Percentiles rank a stretch among this genome's conserved stretches.
Evolutionary conservation across 306 rosid genomes (phyloP).

Genomic region (Senna tora): DNA sequence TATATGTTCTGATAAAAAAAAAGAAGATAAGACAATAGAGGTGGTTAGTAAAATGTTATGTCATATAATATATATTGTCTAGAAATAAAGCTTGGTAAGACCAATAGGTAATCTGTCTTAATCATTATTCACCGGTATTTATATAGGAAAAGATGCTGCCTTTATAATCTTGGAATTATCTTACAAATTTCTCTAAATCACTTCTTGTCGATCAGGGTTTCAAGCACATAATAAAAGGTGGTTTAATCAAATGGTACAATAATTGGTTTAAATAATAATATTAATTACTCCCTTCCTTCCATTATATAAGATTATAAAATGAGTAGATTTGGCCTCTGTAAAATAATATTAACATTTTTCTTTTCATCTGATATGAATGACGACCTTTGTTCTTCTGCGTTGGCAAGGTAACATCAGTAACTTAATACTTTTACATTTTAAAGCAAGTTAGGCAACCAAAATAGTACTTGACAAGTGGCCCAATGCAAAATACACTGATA

Average conservation of each 20-base stretch:
- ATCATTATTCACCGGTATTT: conserved; percentile 4
- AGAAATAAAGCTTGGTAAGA: conserved; percentile 3
- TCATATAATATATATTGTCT: conserved; percentile 5
- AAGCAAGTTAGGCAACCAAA: no score
- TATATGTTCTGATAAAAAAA: neutral
- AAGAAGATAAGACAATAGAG: neutral
- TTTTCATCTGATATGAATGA: neutral
- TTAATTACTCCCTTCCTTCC: neutral
- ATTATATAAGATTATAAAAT: neutral
- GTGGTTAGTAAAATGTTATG: conserved; percentile 23
- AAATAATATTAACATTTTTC: neutral
- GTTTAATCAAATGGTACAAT: conserved; percentile 20
- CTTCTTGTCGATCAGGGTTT: conserved; percentile 16
- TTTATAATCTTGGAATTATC: conserved; percentile 21
- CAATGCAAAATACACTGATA: no score
- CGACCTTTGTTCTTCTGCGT: no score
- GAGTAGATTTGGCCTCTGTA: neutral
- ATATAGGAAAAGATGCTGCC: conserved; percentile 1
- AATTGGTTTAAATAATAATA: neutral
- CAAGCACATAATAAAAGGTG: conserved; percentile 11
- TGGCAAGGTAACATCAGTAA: no score
- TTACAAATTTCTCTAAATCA: conserved; percentile 3
- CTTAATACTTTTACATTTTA: no score
- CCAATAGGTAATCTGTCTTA: conserved; percentile 35
- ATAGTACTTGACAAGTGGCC: no score